Conservation (phyloP, 2,329 filamentous ascomycete genomes). For the Penicillium freii region DNA sequence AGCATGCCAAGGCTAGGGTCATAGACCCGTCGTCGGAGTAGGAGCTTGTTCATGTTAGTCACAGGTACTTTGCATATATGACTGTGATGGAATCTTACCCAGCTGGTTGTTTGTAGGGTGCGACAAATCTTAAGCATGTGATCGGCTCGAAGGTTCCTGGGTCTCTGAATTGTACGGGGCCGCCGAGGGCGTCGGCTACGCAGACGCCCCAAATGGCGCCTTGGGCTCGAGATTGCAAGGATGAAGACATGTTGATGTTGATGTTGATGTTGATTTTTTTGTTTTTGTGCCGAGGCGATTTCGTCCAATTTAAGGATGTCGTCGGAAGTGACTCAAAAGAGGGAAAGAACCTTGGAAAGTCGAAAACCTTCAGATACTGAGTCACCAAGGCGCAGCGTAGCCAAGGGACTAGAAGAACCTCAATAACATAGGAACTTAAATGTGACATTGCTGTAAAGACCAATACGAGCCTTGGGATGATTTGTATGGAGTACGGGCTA, state of each 20-base stretch:
- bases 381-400: background rate
- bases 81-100: conserved; percentile 25
- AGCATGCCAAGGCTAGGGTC: conserved; percentile 44
- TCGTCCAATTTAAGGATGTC: background rate
- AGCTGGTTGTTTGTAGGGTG: conserved; percentile 36
- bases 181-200: conserved; percentile 46
- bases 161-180: conserved; percentile 41
- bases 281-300: background rate
- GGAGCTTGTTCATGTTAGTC: conserved; percentile 22
- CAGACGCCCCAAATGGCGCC: conserved; percentile 43
- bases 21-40: conserved; percentile 48
- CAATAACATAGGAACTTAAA: background rate
- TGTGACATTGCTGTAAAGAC: background rate
- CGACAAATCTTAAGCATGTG: conserved; percentile 33
- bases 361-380: background rate
- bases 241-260: background rate
- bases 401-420: background rate
- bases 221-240: conserved; percentile 7
- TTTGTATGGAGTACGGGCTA: background rate
- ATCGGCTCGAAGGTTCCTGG: conserved; percentile 39
- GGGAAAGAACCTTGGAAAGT: background rate
- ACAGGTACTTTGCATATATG: background rate
- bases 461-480: background rate
- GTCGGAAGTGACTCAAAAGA: background rate
- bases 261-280: background rate